Base-by-base conservation (phyloP, 805 yeast species). In the Yamadazyma olivae region DNA sequence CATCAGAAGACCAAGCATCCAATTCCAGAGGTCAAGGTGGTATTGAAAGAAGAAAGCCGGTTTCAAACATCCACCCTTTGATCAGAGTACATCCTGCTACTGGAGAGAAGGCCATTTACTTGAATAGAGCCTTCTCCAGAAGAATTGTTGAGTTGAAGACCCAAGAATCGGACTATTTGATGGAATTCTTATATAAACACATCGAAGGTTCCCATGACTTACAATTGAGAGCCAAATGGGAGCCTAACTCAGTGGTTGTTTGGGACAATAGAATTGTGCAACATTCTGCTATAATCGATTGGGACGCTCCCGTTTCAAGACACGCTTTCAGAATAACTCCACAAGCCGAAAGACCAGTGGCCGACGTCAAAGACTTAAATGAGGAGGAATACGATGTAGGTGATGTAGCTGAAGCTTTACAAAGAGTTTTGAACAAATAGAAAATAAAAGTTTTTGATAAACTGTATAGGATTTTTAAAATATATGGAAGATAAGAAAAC, bases 261-360 rank as follows among this genome's bases (percentile, higher is more conserved):
- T 84, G 91, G 90, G 91, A 84, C 52, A 83, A 84, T 67, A 77
- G 91, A 54, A 67, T 82, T 51, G 74, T 79, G 5, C 59, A 74
- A 15, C 91, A 84, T 56, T 67, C 84, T n/a, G 87, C 88, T 9
- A 68, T 79, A n/a, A 72, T 77, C 36, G 90, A 83, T 50, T 83
- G 86, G 81, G 82, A 74, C 45, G 68, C 74, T 30, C 80, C 83
- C n/a, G 74, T 70, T 24, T 67, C 76, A 16, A 74, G 93, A 57
- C 91, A 83, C 48, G 85, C 84, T 6, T 78, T 79, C 52, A 73
- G 93, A 57, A 35, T 32, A 12, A 24, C 21, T 13, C 80, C 84
- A 3, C 74, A 75, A 49, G 90, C 81, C 14, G 91, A 84, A 57
- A 68, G 82, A 53, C 91, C 93, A 2, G 67, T 67, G n/a, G 67